Base-by-base conservation (phyloP, 129 eudicot genomes). In the Helichrysum umbraculigerum region DNA sequence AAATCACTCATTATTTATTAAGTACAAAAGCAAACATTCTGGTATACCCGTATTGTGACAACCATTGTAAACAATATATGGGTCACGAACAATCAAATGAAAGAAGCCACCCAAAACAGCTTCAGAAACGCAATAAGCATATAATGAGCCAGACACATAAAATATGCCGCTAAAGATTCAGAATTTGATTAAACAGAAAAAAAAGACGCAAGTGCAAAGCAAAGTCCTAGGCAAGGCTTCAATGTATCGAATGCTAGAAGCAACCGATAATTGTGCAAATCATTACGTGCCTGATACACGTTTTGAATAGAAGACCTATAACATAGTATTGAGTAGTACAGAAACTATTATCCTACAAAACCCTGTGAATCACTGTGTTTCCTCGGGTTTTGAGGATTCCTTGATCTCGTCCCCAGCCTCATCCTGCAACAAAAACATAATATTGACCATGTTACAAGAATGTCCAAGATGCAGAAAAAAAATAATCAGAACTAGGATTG, bases 381-480 rank as follows among this genome's bases (percentile, higher is more conserved):
- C 97, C 37, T 88, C 86, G 3, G 95, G 80, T 80, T 89, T 87
- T 35, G 90, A 8, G 57, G 91, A 65, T 73, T 92, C 97, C 91
- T 87, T 92, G 83, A 92, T 92, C 86, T 92, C 97, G 39, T 92
- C 97, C 42, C 91, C 96, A 70, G 79, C 87, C 22, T 92, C 97
- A 37, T 92, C 97, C 97, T 92, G 78, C 21, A 73, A 71, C 58
- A 76, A 66, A 63, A 69, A 28, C 50, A 12, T 61, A 62, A 9
- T 42, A 69, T 6, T 6, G 69, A 58, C 10, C 29, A 67, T 41
- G 73, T 57, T 3, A 51, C 7, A 57, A 19, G 6, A 33, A 34
- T 73, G 37, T 57, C 11, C 37, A 29, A 17, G n/a, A 30, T 19
- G 25, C 12, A 7, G 62, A 21, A 6, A 17, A 19, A 19, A 20